phyloP scores from a whole-genome alignment of 2,329 filamentous ascomycete genomes.

The Drechslerella dactyloides region DNA sequence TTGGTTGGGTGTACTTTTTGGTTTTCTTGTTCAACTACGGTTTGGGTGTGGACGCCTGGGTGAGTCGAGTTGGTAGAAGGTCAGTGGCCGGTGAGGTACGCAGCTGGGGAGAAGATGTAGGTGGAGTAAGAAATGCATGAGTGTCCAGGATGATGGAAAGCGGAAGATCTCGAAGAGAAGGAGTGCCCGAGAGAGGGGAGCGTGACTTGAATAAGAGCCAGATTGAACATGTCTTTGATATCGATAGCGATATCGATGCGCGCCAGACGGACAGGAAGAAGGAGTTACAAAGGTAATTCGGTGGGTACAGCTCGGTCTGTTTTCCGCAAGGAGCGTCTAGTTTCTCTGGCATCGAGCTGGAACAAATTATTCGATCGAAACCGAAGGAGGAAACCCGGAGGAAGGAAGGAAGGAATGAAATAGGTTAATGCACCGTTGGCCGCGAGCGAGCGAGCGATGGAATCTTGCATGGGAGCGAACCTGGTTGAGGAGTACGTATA shows the following conservation, averaged over 20 bases:
- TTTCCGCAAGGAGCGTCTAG: not conserved
- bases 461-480: too few species aligned
- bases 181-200: not conserved
- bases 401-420: not conserved
- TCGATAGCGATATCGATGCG: too few species aligned
- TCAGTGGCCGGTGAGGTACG: too few species aligned
- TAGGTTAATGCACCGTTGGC: not conserved
- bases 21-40: not conserved
- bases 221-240: too few species aligned
- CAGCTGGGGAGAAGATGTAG: too few species aligned
- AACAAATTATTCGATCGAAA: slow-evolving; percentile 8
- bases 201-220: not conserved
- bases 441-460: not conserved
- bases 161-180: too few species aligned
- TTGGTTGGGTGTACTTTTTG: slow-evolving; percentile 15
- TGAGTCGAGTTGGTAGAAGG: not conserved
- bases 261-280: too few species aligned
- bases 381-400: slow-evolving; percentile 8
- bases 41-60: not conserved
- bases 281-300: too few species aligned
- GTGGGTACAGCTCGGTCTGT: not conserved
- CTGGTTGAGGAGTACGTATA: too few species aligned
- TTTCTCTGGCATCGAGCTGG: too few species aligned
- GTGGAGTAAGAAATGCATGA: too few species aligned
- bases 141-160: too few species aligned